Base-by-base conservation (phyloP, 2,329 filamentous ascomycete species). In the Aspergillus pseudoglaucus region DNA sequence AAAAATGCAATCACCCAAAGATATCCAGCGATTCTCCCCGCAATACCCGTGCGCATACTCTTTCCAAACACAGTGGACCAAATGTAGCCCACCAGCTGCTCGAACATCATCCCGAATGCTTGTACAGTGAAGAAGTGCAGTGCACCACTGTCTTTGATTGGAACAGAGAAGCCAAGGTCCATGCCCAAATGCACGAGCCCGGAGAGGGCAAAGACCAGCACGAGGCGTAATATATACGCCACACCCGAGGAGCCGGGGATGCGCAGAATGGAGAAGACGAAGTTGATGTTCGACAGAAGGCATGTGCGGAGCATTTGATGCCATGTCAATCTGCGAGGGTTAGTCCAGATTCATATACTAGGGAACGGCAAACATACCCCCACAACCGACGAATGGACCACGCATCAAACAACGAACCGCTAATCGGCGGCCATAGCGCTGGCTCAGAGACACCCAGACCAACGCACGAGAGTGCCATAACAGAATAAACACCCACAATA, bases 41-140 rank as follows among this genome's bases (percentile, higher is more conserved):
- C 40, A 3, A 25, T 42, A 42, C 22, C 6, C 17, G 40, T 18
- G 18, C 39, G 39, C 14, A 7, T n/a, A 8, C 6, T 14, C 3
- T 15, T 25, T 25, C 40, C 22, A 4, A 15, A 4, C 17, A n/a
- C 18, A 7, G 25, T n/a, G n/a, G 18, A 25, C 20, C 41, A 44
- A 15, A 38, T n/a, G 10, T 9, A 18, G 14, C 40, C 42, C 14
- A 47, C 25, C 4, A 45, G 1, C 15, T 25, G 25, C 15, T 42
- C 40, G 17, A 42, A 15, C 14, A 42, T n/a, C 22, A 42, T 39
- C 17, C 37, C 57, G 2, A 47, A 12, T n/a, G 52, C 47, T 43
- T 59, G 57, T 9, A 59, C n/a, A 6, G 8, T 12, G 15, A 57
- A 59, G 45, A 58, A 59, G 44, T 46, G 48, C 14, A 58, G 8